Evolutionary conservation across 2,329 filamentous ascomycete genomes (phyloP), one percentile per base, ranked within the genome.

Genomic region (Pseudocercospora crystallina): DNA sequence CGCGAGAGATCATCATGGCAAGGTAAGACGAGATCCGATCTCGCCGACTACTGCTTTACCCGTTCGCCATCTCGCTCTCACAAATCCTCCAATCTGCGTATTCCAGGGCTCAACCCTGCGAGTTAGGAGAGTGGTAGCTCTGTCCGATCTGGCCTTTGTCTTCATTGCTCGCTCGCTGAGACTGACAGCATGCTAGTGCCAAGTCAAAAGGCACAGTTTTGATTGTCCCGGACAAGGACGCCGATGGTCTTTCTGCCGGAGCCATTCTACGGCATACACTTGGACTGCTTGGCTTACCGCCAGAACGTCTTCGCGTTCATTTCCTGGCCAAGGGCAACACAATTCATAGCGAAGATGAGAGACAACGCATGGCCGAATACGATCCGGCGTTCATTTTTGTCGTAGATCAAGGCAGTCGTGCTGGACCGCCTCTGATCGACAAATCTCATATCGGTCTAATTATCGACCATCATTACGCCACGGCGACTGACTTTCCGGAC

Each of bases 161-260:
- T 26, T 26, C 4, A 26, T 26, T 26, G 20, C 20, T 26, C 20
- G 20, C 20, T 26, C 20, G 7, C 20, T 4, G 8, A 30, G 26
- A 15, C 49, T 64, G 43, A 41, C 15, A 12, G n/a, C 7, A n/a
- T 2, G 43, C 9, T 54, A 84, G 82, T 65, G 81, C 76, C 13
- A 60, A 70, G 12, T 69, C 79, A 9, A 68, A 75, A 8, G 74
- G 80, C 49, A 73, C 69, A 32, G 80, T 78, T 1, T 66, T 87
- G 13, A 81, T 88, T 11, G 75, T 86, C 0, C 85, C 85, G 0
- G 84, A 87, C 62, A 87, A 86, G 61, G 84, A 87, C 58, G 83
- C 83, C 2, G 84, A 87, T 65, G 85, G 84, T 0, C 71, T 88
- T 2, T 79, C 79, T 2, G 81, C 84, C 2, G 85, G 84, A 0